Conservation (phyloP, 192 early-diverging fungal species). For the Coemansia umbellata region DNA sequence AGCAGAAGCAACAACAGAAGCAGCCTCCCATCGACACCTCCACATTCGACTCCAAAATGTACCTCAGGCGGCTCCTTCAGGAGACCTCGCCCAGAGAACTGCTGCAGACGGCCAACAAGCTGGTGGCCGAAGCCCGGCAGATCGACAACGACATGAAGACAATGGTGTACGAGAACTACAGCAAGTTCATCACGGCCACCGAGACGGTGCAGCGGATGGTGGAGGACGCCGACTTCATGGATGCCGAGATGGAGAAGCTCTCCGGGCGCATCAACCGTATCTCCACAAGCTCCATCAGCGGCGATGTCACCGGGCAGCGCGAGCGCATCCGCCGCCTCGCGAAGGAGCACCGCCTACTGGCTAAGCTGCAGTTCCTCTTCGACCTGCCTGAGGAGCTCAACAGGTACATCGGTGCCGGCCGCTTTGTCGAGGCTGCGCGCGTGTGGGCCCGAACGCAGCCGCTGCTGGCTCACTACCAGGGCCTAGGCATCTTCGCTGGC, state of each 20-base stretch:
- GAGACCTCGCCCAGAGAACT: conserved; percentile 66
- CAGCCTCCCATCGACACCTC: conserved; percentile 66
- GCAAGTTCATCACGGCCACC: conserved; percentile 92
- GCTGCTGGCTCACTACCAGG: conserved; percentile 73
- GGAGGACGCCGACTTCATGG: conserved; percentile 81
- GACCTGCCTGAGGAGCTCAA: conserved; percentile 76
- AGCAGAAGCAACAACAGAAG: conserved; percentile 4
- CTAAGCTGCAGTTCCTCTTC: conserved; percentile 84
- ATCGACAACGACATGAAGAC: conserved; percentile 97
- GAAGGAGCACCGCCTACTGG: conserved; percentile 66
- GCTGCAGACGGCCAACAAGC: conserved; percentile 57
- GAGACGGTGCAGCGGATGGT: conserved; percentile 89
- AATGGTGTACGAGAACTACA: conserved; percentile 97
- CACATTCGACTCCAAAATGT: conserved; percentile 73
- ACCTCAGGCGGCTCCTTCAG: conserved; percentile 69
- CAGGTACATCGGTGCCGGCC: conserved; percentile 53
- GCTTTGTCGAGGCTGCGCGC: conserved; percentile 72
- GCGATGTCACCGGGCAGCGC: conserved; percentile 60
- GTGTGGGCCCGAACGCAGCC: conserved; percentile 68
- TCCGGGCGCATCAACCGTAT: conserved; percentile 66
- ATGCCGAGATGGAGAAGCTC: conserved; percentile 75
- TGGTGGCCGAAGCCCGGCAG: conserved; percentile 65
- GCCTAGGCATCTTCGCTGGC: conserved; percentile 69
- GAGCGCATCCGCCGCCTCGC: conserved; percentile 70
- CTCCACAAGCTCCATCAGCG: conserved; percentile 55